phyloP scores from a whole-genome alignment of 106 monocot genomes.

The Acorus calamus region DNA sequence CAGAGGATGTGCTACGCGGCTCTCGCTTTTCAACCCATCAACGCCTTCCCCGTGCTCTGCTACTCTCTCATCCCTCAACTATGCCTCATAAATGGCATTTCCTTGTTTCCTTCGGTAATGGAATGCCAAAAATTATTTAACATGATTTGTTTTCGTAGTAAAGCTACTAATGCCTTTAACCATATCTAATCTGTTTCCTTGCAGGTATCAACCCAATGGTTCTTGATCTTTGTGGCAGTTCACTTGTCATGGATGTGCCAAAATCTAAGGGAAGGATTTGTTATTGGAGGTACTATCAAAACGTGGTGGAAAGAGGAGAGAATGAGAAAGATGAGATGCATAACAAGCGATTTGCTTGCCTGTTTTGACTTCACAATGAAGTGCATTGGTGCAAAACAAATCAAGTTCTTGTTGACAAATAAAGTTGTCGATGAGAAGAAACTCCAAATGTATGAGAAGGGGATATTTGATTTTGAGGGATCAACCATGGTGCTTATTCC shows the following conservation, averaged over 20 bases:
- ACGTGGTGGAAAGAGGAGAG: neutral
- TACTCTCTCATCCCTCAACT: neutral
- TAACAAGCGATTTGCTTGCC: neutral
- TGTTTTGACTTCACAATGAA: neutral
- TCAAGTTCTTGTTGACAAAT: neutral
- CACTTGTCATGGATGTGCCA: neutral
- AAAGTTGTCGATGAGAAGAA: neutral
- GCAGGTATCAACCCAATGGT: neutral
- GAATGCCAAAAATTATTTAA: too few relatives aligned
- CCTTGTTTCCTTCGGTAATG: too few relatives aligned
- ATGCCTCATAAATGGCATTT: neutral
- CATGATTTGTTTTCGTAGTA: too few relatives aligned
- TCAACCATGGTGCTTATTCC: neutral
- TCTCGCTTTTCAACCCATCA: too few relatives aligned
- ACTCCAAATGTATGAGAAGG: constrained; percentile 2
- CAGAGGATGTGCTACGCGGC: constrained; percentile 2
- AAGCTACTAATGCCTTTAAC: too few relatives aligned
- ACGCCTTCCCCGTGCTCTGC: neutral
- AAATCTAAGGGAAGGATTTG: neutral
- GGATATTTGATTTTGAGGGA: constrained; percentile 3
- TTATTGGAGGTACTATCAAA: neutral
- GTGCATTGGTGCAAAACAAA: neutral
- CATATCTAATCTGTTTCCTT: neutral
- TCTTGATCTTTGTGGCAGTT: neutral
- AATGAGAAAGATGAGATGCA: neutral